phyloP scores from a whole-genome alignment of 331 rosid genomes.

The Arachis monticola region DNA sequence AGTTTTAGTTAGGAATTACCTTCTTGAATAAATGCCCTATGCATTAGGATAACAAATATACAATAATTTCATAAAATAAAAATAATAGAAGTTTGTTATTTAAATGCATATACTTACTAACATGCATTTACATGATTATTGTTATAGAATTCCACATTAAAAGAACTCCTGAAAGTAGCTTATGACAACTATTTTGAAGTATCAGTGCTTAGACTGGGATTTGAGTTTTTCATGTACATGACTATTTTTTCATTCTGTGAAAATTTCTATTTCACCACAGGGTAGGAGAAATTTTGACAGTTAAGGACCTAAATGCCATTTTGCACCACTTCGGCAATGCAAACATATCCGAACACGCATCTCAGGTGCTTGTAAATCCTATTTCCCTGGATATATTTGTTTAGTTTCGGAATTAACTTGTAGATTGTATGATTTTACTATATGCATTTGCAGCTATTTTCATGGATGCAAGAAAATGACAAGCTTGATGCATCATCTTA shows the following conservation, averaged over 20 bases:
- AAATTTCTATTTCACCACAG: slow-evolving; percentile 32
- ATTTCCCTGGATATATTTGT: background rate
- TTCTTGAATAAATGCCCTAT: too few species aligned
- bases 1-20: background rate
- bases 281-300: slow-evolving; percentile 61
- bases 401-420: background rate
- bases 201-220: too few species aligned
- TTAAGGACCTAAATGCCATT: slow-evolving; percentile 80
- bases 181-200: too few species aligned
- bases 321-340: slow-evolving; percentile 63
- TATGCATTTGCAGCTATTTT: slow-evolving; percentile 87
- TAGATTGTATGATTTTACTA: slow-evolving; percentile 28
- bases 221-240: background rate
- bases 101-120: too few species aligned
- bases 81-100: too few species aligned
- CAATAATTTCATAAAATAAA: too few species aligned
- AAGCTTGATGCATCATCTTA: slow-evolving; percentile 72
- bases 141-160: too few species aligned
- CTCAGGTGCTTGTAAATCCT: slow-evolving; percentile 62
- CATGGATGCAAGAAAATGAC: slow-evolving; percentile 83
- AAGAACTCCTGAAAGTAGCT: too few species aligned
- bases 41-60: too few species aligned
- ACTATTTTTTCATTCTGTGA: background rate
- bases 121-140: too few species aligned
- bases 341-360: slow-evolving; percentile 59